Evolutionary conservation across 2,329 filamentous ascomycete species (phyloP), one percentile per base, ranked within the genome.

Genomic region (Ceratocystis destructans): DNA sequence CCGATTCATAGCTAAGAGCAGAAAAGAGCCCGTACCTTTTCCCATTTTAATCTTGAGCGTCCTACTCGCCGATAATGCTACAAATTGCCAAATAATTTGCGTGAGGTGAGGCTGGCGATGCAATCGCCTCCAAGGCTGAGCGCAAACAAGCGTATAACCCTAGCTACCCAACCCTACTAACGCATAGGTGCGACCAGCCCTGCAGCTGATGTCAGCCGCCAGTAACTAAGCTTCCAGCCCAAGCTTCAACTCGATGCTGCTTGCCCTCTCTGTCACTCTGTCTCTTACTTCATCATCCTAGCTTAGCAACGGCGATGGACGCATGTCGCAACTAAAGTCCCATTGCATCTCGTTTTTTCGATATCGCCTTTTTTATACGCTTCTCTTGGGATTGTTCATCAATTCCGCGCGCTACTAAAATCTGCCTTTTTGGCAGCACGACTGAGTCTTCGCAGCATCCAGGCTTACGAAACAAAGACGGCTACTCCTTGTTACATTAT

Each of bases 41-140:
- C 69, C 69, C 69, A 70, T 70, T 46, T 64, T 66, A 28, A 10
- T 59, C 15, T 10, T 59, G 3, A 31, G 28, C n/a, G 2, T 59
- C 20, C 12, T 59, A 15, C 22, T 25, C 5, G 48, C 15, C 22
- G 8, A 22, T 25, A 12, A 12, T 53, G 48, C 5, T 28, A 20
- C 5, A 33, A 37, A 33, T n/a, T 20, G n/a, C 8, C 17, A 37
- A 22, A 59, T 4, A 37, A 31, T 59, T 37, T 59, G 28, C 55
- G 10, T 59, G 28, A 59, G 31, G 28, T 59, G 28, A 59, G 31
- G 55, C 55, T 59, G 48, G 48, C 10, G 48, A 53, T 48, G 46
- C 17, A 25, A 8, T 25, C 22, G 8, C 15, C 20, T 28, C 12
- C 48, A 53, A 53, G 48, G 48, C 48, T 53, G 22, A 53, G 48